Evolutionary conservation across 352 stramenopile species (phyloP), one percentile per base, ranked within the genome.

Genomic region (Globisporangium sylvaticum): DNA sequence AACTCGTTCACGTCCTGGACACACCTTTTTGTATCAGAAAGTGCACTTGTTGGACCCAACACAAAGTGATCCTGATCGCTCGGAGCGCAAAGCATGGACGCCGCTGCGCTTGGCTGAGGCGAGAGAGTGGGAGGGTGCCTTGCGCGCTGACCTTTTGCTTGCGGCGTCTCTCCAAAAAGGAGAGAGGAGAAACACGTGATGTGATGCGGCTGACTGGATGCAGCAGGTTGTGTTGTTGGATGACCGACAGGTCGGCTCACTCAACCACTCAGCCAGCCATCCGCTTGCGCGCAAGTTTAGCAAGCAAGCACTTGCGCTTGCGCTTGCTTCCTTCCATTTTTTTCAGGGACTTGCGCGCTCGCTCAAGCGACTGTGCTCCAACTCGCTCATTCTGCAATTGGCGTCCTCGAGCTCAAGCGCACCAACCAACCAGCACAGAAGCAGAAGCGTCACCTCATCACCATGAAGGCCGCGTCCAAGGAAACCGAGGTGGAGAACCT

Each of bases 301-400:
- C 52, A 58, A 58, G 25, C 52, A 58, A 58, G 0, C 18, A 18
- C 54, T 59, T 66, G 50, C 34, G 54, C 42, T n/a, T 46, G 39
- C 10, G 34, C 4, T 50, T 55, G 32, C 44, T 37, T 44, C 50
- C 31, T 62, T 58, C 62, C 46, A 67, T 52, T 31, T 67, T 52
- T 67, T 8, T 14, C 14, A 18, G 48, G 9, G 50, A 56, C n/a
- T 56, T 29, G 48, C 22, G n/a, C 48, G 20, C n/a, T 1, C 12
- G 2, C 34, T 42, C 37, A 18, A 25, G 22, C 42, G 34, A 25
- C 25, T 54, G n/a, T 25, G n/a, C 32, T 8, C 9, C 32, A 18
- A 12, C 61, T 59, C 52, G 15, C 20, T 59, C 72, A 78, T 78
- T 78, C 69, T 68, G 60, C 58, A 71, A 78, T 73, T 37, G 20